phyloP scores from a whole-genome alignment of 306 rosid species.

The Prunus mira region DNA sequence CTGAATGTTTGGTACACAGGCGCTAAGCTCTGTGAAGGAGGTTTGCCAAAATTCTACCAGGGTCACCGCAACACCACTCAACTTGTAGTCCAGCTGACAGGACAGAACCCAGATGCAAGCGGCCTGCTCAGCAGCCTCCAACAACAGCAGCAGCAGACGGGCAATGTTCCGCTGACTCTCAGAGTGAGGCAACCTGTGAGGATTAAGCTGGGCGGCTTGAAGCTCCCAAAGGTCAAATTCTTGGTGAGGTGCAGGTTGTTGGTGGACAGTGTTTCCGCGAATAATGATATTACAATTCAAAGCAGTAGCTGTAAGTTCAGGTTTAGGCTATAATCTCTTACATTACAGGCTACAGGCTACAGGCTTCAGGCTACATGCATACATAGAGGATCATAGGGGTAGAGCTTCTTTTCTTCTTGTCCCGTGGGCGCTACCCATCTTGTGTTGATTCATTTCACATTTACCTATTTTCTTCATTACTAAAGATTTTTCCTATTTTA shows the following conservation, averaged over 20 bases:
- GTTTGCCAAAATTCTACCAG: conserved; percentile 78
- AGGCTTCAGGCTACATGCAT: not conserved
- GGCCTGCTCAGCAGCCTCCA: conserved; percentile 16
- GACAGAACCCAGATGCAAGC: conserved; percentile 51
- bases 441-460: not conserved
- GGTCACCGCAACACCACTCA: conserved; percentile 76
- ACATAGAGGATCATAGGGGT: not conserved
- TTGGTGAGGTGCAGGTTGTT: conserved; percentile 53
- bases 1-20: conserved; percentile 60
- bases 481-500: not conserved
- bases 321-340: conserved; percentile 45
- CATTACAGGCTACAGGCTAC: not conserved
- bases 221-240: conserved; percentile 69
- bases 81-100: conserved; percentile 42
- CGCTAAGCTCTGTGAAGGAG: conserved; percentile 59
- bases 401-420: not conserved
- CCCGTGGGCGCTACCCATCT: not conserved
- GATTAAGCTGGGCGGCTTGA: conserved; percentile 71
- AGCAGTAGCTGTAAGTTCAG: conserved; percentile 70
- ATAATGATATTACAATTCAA: conserved; percentile 37
- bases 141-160: conserved; percentile 33
- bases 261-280: conserved; percentile 46
- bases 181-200: conserved; percentile 70
- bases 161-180: conserved; percentile 58
- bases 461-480: not conserved